Conservation (phyloP, 2,329 filamentous ascomycete species). For the Trichoderma lentiforme region DNA sequence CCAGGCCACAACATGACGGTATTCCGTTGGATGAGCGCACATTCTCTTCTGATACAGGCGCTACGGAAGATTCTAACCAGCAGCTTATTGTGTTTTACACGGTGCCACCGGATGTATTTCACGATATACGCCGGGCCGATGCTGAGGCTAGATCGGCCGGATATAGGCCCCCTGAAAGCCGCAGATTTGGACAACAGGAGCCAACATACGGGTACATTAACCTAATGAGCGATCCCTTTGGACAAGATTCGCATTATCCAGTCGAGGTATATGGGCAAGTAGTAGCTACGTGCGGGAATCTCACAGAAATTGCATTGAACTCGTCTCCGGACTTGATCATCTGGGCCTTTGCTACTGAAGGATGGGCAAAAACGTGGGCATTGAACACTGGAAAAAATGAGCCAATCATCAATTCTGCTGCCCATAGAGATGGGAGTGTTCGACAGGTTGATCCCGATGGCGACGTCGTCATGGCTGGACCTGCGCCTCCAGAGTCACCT, state of each 20-base stretch:
- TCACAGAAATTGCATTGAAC: slow-evolving; percentile 34
- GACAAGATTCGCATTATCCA: slow-evolving; percentile 25
- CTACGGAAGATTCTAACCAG: slow-evolving; percentile 14
- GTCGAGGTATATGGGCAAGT: slow-evolving; percentile 32
- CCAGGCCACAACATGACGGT: slow-evolving; percentile 22
- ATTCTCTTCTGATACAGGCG: background rate
- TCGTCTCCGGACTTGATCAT: slow-evolving; percentile 34
- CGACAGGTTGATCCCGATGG: slow-evolving; percentile 31
- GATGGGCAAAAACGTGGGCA: slow-evolving; percentile 34
- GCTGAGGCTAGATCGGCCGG: slow-evolving; percentile 14
- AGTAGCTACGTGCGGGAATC: slow-evolving; percentile 30
- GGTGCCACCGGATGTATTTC: slow-evolving; percentile 55
- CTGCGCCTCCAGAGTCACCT: background rate
- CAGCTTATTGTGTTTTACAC: slow-evolving; percentile 57
- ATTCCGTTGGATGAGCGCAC: background rate
- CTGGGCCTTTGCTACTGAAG: slow-evolving; percentile 36
- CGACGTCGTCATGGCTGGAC: slow-evolving; percentile 30
- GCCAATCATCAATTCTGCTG: slow-evolving; percentile 21
- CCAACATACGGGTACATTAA: slow-evolving; percentile 25
- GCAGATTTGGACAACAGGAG: slow-evolving; percentile 15
- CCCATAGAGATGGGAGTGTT: slow-evolving; percentile 34
- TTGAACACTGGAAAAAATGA: slow-evolving; percentile 26
- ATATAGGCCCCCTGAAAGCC: slow-evolving; percentile 9
- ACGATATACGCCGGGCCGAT: slow-evolving; percentile 29
- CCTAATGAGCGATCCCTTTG: slow-evolving; percentile 20